Conservation (phyloP, 345 rosid species). For the Psidium guajava region DNA sequence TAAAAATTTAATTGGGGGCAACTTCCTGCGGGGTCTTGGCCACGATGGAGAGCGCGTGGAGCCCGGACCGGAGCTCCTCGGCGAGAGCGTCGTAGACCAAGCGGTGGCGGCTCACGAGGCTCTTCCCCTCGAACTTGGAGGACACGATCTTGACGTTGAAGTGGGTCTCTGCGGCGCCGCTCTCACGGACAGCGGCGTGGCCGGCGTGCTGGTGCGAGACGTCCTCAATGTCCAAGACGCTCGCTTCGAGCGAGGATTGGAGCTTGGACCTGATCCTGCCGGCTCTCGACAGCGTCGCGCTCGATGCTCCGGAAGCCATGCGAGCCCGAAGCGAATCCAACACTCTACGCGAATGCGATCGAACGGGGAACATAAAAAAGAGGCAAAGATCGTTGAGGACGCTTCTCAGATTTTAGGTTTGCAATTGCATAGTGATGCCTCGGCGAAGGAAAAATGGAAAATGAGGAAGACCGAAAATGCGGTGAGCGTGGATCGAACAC, state of each 20-base stretch:
- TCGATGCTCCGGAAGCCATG: constrained; percentile 26
- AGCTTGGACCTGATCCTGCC: constrained; percentile 29
- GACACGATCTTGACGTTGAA: constrained; percentile 49
- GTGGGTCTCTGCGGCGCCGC: constrained; percentile 35
- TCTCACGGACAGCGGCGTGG: constrained; percentile 33
- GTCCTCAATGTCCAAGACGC: constrained; percentile 45
- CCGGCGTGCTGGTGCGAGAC: constrained; percentile 72
- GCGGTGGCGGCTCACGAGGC: constrained; percentile 42
- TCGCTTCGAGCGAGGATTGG: constrained; percentile 24
- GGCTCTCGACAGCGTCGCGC: constrained; percentile 20
- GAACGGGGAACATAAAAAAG: neutral
- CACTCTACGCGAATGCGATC: neutral
- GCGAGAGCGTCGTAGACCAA: constrained; percentile 42
- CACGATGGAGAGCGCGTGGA: constrained; percentile 54
- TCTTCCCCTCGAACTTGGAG: constrained; percentile 26
- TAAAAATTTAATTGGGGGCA: neutral
- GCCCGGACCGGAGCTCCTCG: constrained; percentile 38
- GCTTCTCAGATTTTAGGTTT: neutral
- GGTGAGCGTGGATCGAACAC: constrained; percentile 97
- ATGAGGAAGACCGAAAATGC: constrained; percentile 7
- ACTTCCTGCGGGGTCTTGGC: constrained; percentile 44
- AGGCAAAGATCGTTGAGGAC: neutral
- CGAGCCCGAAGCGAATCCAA: neutral
- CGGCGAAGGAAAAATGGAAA: neutral
- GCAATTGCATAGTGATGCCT: neutral